Percentiles rank a stretch among this genome's conserved stretches.
Conservation (phyloP, 768 basidiomycete genomes). For the Tylopilus rubrobrunneus region DNA sequence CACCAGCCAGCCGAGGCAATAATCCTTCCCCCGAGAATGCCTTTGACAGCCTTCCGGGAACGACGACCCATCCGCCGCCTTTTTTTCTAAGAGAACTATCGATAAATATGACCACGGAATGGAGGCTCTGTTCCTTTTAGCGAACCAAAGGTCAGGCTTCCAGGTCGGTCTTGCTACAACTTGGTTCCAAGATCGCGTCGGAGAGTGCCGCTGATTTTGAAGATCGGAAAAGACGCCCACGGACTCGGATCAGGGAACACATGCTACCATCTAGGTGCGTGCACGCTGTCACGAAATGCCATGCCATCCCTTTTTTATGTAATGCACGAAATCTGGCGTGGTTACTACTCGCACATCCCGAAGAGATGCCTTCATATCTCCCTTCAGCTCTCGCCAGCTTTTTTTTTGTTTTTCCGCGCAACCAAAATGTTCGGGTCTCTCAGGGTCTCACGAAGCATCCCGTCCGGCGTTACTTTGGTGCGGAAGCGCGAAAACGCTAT, state of each 20-base stretch:
- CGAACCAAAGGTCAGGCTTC: slow-evolving; percentile 2
- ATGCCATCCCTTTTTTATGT: slow-evolving; percentile 3
- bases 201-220: slow-evolving; percentile 14
- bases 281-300: slow-evolving; percentile 5
- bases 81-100: slow-evolving; percentile 15
- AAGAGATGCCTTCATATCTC: slow-evolving; percentile 2
- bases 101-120: slow-evolving; percentile 1
- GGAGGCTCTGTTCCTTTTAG: slow-evolving; percentile 4
- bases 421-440: neutral
- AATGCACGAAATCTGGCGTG: neutral
- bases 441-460: neutral
- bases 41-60: slow-evolving; percentile 12
- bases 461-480: neutral
- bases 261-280: slow-evolving; percentile 7
- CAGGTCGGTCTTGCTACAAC: slow-evolving; percentile 8
- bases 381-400: neutral
- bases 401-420: neutral
- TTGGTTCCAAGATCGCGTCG: slow-evolving; percentile 6
- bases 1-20: slow-evolving; percentile 9
- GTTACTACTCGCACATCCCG: slow-evolving; percentile 7
- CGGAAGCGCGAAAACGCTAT: slow-evolving; percentile 14
- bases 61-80: slow-evolving; percentile 11
- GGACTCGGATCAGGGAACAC: slow-evolving; percentile 25
- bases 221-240: slow-evolving; percentile 4
- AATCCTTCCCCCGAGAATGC: slow-evolving; percentile 4